A percentile compares a stretch with the other conserved stretches of the same genome.
phyloP scores from a whole-genome alignment of 306 rosid genomes.

The Clitoria ternatea region DNA sequence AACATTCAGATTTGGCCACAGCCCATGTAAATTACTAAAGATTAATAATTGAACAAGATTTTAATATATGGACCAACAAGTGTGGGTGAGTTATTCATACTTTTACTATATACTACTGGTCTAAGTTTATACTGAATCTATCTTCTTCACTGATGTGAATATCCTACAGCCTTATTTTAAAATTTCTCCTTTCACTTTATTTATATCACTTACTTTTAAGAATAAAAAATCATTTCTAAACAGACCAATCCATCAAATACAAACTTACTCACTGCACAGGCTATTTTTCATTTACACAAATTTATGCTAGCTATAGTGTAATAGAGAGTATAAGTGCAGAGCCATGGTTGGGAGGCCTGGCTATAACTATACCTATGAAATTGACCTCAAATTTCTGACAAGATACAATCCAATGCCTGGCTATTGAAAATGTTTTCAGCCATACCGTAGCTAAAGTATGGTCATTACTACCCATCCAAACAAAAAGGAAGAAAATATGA shows the following conservation, averaged over 20 bases:
- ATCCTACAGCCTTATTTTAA: background rate
- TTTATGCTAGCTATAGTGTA: background rate
- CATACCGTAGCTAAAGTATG: background rate
- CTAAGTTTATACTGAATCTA: no score
- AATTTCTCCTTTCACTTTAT: background rate
- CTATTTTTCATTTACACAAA: background rate
- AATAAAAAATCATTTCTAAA: background rate
- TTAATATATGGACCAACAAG: background rate
- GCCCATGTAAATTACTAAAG: background rate
- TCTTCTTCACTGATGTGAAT: background rate
- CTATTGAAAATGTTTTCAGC: background rate
- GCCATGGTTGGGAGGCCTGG: background rate
- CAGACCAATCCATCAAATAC: background rate
- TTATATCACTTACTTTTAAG: background rate
- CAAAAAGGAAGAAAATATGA: background rate
- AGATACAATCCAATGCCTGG: constrained; percentile 7
- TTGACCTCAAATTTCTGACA: background rate
- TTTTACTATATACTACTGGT: no score
- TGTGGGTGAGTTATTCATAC: no score
- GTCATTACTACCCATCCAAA: constrained; percentile 1
- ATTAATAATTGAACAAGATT: background rate
- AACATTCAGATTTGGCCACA: background rate
- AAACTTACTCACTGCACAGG: background rate
- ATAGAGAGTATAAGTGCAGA: background rate
- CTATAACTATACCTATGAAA: background rate